Evolutionary conservation across 768 basidiomycete genomes (phyloP).

Genomic region (Trametes villosa): DNA sequence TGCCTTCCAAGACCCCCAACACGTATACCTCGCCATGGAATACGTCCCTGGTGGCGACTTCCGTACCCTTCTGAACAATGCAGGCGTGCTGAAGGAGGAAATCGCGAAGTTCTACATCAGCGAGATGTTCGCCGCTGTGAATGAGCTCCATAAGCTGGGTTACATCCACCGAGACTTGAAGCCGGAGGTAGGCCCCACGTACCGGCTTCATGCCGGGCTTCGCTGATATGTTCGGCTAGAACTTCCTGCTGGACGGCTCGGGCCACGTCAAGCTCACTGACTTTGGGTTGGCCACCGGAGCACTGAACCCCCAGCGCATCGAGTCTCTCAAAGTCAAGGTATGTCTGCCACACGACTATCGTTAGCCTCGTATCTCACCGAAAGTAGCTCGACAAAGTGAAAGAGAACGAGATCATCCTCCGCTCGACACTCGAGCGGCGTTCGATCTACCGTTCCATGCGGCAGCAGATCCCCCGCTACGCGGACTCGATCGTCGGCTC

Average conservation of each 20-base stretch:
- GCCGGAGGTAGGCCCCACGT: conserved; percentile 71
- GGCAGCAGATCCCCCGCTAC: conserved; percentile 88
- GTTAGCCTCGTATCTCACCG: conserved; percentile 6
- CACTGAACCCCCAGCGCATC: conserved; percentile 91
- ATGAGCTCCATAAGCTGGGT: conserved; percentile 94
- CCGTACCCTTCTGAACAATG: conserved; percentile 95
- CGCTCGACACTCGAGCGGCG: conserved; percentile 94
- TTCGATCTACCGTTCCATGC: conserved; percentile 91
- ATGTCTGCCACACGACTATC: conserved; percentile 13
- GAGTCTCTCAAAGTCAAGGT: conserved; percentile 95
- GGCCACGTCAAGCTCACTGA: conserved; percentile 98
- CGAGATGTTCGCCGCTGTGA: conserved; percentile 96
- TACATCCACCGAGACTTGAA: conserved; percentile 99
- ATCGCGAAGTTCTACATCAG: conserved; percentile 96
- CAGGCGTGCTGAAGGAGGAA: conserved; percentile 96
- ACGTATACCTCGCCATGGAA: conserved; percentile 98
- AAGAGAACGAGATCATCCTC: conserved; percentile 87
- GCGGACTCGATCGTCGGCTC: conserved; percentile 98
- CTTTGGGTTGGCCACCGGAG: conserved; percentile 96
- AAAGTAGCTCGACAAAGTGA: conserved; percentile 89
- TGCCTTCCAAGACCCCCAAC: conserved; percentile 91
- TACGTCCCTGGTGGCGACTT: conserved; percentile 99
- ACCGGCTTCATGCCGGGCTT: background rate
- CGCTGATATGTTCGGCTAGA: conserved; percentile 49
- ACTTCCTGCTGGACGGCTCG: conserved; percentile 93